Evolutionary conservation across 345 rosid species (phyloP), one percentile per base, ranked within the genome.

Genomic region (Xanthoceras sorbifolium): DNA sequence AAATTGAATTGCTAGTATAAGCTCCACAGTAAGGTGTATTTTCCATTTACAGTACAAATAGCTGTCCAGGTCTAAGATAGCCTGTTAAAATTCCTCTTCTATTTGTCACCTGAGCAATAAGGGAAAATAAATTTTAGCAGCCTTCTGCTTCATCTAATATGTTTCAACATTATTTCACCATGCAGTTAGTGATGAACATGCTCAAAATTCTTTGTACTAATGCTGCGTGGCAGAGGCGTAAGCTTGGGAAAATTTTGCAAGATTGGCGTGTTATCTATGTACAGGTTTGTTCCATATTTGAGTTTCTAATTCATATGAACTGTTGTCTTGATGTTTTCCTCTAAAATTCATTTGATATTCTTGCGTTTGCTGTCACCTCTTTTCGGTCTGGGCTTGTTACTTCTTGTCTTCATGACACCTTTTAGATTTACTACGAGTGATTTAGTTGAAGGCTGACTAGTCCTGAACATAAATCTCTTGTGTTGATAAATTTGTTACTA

Each of bases 211-310:
- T 97, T 65, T 90, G 97, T 80, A 91, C 99, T 76, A 97, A 97
- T 88, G 80, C 91, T 86, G 92, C 98, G 46, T 97, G 99, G 99
- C 98, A 97, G 86, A 94, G 99, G 86, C 95, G 99, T 71, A 94
- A 94, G 84, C 97, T 97, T 67, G 99, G 99, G 69, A 97, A 97
- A 85, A 85, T 92, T 75, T 85, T 97, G 76, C 95, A 93, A 81
- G 98, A 97, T 83, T 97, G 99, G 99, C 93, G 97, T 72, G 83
- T 90, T 81, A 86, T 92, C 77, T 82, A 79, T 76, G 84, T 90
- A 34, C 98, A 94, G 98, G 99, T 92, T 50, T 77, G 81, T 79
- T 57, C 57, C 40, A 4, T 64, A 55, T 68, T 64, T 71, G 5
- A 57, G 29, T 66, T 69, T 74, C 50, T 38, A 50, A 54, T 71